Base-by-base conservation (phyloP, 768 basidiomycete species). In the Krasilnikovozyma curviuscula region DNA sequence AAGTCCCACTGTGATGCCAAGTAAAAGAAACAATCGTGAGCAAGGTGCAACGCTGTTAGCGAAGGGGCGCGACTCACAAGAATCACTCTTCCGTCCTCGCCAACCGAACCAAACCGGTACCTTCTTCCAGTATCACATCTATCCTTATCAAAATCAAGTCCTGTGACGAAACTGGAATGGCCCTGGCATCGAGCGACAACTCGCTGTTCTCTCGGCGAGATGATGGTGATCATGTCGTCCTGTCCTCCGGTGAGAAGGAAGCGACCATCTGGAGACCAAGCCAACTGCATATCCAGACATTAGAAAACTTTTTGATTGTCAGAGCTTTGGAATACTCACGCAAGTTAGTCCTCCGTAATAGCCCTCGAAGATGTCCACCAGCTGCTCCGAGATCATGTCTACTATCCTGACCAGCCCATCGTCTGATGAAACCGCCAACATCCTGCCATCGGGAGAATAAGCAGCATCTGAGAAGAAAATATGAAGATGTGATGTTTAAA, bases 131-230 rank as follows among this genome's bases (percentile, higher is more conserved):
- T 80, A 55, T 89, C 84, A 55, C 83, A 83, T 18, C 81, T 74
- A 27, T 77, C 68, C n/a, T 80, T 78, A 61, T 98, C 93, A 61
- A 95, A 97, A 2, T 81, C 79, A 16, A 97, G 73, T 10, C 76
- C 71, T 0, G 84, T 80, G 7, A 98, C 83, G 60, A 93, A 97
- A 2, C 85, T 89, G 0, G 84, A 83, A 60, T 98, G 93, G 0
- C 93, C 93, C 64, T 93, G 88, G 66, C 93, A 97, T 47, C 89
- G 74, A 5, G 93, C 93, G 9, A 98, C 76, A 6, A 97, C 77
- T 3, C 89, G 76, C 61, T 85, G 81, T 62, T 97, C 93, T 74
- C 79, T 81, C 1, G 88, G 86, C 0, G 89, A 88, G 63, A 85
- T 84, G 51, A 98, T 82, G 4, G 89, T 91, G 46, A 93, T 67